phyloP scores from a whole-genome alignment of 257 asterid genomes.

The Knoxia roxburghii region DNA sequence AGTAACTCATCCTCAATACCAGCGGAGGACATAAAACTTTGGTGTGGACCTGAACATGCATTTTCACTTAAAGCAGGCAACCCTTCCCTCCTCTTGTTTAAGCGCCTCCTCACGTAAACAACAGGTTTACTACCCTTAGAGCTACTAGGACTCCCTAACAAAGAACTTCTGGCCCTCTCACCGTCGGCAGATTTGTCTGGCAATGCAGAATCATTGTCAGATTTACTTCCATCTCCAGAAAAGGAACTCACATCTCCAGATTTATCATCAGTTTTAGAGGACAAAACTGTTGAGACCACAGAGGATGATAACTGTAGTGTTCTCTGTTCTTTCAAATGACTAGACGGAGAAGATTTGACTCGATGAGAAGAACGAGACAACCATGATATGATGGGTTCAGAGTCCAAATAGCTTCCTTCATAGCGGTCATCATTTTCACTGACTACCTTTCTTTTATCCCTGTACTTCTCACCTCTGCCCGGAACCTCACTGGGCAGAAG shows the following conservation, averaged over 20 bases:
- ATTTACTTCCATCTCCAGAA: conserved; percentile 22
- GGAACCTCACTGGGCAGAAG: conserved; percentile 89
- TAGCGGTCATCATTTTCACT: conserved; percentile 41
- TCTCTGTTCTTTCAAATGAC: conserved; percentile 51
- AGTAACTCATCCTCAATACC: conserved; percentile 22
- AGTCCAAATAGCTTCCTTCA: conserved; percentile 49
- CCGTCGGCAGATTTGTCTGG: conserved; percentile 28
- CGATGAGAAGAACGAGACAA: conserved; percentile 75
- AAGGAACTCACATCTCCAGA: conserved; percentile 27
- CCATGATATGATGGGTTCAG: conserved; percentile 92
- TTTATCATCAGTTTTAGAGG: conserved; percentile 36
- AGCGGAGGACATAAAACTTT: conserved; percentile 15
- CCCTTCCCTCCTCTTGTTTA: conserved; percentile 31
- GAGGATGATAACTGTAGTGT: conserved; percentile 30
- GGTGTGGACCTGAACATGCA: conserved; percentile 26
- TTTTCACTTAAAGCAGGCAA: conserved; percentile 27
- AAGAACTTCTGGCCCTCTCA: conserved; percentile 29
- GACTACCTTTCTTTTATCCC: conserved; percentile 30
- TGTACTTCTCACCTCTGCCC: conserved; percentile 33
- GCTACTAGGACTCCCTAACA: conserved; percentile 32
- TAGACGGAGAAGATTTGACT: conserved; percentile 50
- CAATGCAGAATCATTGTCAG: conserved; percentile 33
- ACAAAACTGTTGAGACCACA: conserved; percentile 32
- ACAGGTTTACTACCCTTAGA: conserved; percentile 27
- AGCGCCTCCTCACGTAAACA: conserved; percentile 73